Evolutionary conservation across 257 asterid species (phyloP), one percentile per base, ranked within the genome.

Genomic region (Jasminum sambac): DNA sequence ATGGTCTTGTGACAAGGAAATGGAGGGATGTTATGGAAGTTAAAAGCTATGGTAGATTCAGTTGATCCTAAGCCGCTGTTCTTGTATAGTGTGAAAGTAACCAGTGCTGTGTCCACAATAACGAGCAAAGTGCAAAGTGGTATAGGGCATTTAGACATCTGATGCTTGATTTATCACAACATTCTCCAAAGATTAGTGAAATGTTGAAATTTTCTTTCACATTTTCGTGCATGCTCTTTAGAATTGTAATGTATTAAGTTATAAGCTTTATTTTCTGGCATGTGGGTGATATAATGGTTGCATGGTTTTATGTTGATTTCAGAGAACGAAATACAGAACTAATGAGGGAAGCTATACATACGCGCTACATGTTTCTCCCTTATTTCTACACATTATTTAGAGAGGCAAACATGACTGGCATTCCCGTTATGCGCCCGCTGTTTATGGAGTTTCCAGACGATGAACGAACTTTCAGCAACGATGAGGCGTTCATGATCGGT

Each of bases 361-460:
- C 78, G 17, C 97, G 99, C 77, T 95, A 95, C 67, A 88, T 85
- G 89, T 72, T 88, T 71, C 97, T 95, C 71, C 99, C 99, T 10
- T 95, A 95, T 59, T 95, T 84, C 73, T 95, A 95, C 87, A 95
- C 98, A 10, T 68, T 95, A 67, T 95, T 95, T 86, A 84, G 98
- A 80, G 98, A 95, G 85, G 94, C 99, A 77, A 95, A 95, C 81
- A 75, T 76, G 68, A 89, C 77, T 63, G 98, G 99, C 66, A 69
- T 82, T 76, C 99, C 99, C 39, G 96, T 95, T 58, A 80, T 81
- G 8, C 99, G 99, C 36, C 96, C 99, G 41, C 96, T 95, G 62
- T 95, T 96, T 97, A 95, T 95, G 98, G 99, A 95, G 66, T 95
- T 89, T 80, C 98, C 99, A 63, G 46, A 79, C 63, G 99, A 95